Evolutionary conservation across 208 protist species (phyloP).

Genomic region (Leishmania turanica): DNA sequence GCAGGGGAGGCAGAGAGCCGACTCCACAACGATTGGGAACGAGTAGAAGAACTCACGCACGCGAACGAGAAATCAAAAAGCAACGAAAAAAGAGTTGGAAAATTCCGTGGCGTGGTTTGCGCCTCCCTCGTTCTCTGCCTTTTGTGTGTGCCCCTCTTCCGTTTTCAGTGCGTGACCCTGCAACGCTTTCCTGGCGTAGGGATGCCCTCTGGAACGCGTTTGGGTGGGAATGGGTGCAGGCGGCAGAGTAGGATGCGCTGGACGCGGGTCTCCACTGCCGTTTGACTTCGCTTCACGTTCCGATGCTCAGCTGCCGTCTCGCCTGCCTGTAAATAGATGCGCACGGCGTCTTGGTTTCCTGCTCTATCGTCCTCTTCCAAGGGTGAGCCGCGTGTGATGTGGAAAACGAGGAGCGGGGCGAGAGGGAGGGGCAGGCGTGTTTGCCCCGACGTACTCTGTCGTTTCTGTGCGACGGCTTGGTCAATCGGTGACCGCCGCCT

Average conservation of each 20-base stretch:
- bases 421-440: background rate
- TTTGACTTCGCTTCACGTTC: background rate
- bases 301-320: background rate
- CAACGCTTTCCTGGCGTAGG: background rate
- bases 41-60: no score
- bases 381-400: background rate
- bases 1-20: background rate
- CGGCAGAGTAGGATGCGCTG: background rate
- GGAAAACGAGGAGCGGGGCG: background rate
- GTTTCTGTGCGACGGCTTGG: background rate
- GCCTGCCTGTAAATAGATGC: background rate
- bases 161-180: background rate
- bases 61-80: no score
- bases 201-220: background rate
- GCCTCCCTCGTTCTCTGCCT: background rate
- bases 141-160: background rate
- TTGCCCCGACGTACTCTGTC: background rate
- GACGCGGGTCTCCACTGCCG: background rate
- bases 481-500: background rate
- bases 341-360: background rate
- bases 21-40: no score
- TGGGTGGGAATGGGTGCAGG: background rate
- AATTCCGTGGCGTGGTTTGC: background rate
- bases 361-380: background rate
- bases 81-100: no score